These are phyloP conservation scores for Tolypocladium ophioglossoides DNA, from an alignment of 2,329 filamentous ascomycete genomes.

Conservation along the genomic window DNA sequence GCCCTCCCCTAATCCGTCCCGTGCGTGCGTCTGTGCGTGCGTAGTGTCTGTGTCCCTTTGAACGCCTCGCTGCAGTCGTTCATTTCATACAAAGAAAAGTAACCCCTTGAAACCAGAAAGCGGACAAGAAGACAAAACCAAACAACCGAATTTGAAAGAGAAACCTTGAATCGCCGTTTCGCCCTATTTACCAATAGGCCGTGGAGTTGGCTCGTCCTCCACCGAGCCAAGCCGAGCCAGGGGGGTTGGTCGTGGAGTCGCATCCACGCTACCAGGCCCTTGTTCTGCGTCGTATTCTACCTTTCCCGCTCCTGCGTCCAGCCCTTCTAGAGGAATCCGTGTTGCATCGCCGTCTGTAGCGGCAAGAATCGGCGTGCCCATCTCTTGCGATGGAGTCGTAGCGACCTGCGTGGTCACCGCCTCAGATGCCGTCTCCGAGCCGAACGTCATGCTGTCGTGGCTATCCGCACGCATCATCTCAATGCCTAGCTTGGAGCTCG, in stretches of 20 bases:
- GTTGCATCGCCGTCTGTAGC: constrained; percentile 5
- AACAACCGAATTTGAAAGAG: constrained; percentile 2
- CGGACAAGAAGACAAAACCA: constrained; percentile 5
- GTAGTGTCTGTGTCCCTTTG: not conserved
- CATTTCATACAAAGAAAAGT: constrained; percentile 6
- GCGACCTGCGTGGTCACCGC: constrained; percentile 36
- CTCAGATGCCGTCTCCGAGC: constrained; percentile 39
- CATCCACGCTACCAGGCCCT: constrained; percentile 21
- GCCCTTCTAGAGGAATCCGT: constrained; percentile 13
- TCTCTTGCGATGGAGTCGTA: constrained; percentile 37
- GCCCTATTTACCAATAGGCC: constrained; percentile 17
- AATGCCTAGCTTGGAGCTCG: constrained; percentile 81
- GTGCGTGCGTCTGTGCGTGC: not conserved
- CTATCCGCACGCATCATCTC: constrained; percentile 98
- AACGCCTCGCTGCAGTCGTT: constrained; percentile 13
- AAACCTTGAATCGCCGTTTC: not conserved
- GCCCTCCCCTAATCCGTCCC: not conserved
- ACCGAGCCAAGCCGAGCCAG: not conserved
- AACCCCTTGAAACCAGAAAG: not conserved
- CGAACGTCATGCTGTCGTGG: constrained; percentile 62
- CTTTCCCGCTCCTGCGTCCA: constrained; percentile 2
- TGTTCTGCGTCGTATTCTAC: constrained; percentile 2
- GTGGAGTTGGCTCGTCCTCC: constrained; percentile 30
- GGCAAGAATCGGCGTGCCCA: constrained; percentile 19
- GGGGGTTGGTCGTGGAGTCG: constrained; percentile 30